A percentile compares a stretch with the other conserved stretches of the same genome.
Evolutionary conservation across 2,329 filamentous ascomycete species (phyloP).

Genomic region (Penicillium rolfsii): DNA sequence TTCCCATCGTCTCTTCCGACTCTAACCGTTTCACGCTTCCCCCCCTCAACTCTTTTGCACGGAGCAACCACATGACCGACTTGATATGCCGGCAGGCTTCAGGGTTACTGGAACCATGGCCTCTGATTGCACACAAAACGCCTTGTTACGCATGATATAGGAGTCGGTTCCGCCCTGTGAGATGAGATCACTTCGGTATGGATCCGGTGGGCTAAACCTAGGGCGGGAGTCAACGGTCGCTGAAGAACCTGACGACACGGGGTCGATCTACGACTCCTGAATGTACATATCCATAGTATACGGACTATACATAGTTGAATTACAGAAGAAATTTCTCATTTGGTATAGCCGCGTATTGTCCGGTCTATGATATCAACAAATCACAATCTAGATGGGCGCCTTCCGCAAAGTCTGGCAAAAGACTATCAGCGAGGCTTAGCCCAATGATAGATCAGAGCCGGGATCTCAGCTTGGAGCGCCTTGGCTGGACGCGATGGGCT

Average conservation of each 20-base stretch:
- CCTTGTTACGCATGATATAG: slow-evolving; percentile 15
- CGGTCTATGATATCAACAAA: background rate
- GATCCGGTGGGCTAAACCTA: slow-evolving; percentile 5
- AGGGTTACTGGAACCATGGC: slow-evolving; percentile 17
- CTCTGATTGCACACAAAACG: slow-evolving; percentile 21
- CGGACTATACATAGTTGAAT: background rate
- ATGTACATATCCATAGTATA: background rate
- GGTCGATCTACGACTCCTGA: background rate
- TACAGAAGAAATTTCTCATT: background rate
- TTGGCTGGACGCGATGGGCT: slow-evolving; percentile 32
- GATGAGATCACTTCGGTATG: slow-evolving; percentile 25
- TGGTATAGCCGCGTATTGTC: slow-evolving; percentile 12
- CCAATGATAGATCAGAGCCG: slow-evolving; percentile 46
- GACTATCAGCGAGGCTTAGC: slow-evolving; percentile 37
- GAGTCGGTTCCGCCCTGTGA: slow-evolving; percentile 12
- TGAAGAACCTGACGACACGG: slow-evolving; percentile 1
- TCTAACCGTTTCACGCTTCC: slow-evolving; percentile 12
- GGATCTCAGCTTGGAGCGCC: slow-evolving; percentile 39
- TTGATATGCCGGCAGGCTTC: slow-evolving; percentile 30
- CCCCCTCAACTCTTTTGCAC: slow-evolving; percentile 3
- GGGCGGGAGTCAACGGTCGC: slow-evolving; percentile 6
- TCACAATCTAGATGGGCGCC: slow-evolving; percentile 26
- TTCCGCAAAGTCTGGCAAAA: slow-evolving; percentile 40
- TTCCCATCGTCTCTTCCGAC: slow-evolving; percentile 7
- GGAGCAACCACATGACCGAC: slow-evolving; percentile 30